phyloP scores from a whole-genome alignment of 1,139 yeast species.

The Meyerozyma guilliermondii region DNA sequence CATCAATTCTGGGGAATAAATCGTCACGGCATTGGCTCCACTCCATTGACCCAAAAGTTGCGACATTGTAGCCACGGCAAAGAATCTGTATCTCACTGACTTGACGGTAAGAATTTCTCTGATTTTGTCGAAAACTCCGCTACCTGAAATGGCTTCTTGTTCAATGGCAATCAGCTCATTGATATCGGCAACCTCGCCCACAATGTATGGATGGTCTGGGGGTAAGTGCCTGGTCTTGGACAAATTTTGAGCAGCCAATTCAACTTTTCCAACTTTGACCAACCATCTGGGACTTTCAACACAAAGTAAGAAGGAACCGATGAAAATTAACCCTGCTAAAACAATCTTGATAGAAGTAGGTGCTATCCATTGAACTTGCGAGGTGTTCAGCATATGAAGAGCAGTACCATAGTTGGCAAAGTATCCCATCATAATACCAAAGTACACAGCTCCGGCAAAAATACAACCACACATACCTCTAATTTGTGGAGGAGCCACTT shows the following conservation, averaged over 20 bases:
- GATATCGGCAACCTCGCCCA: slow-evolving; percentile 49
- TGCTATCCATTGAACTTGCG: slow-evolving; percentile 29
- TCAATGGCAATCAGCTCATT: slow-evolving; percentile 42
- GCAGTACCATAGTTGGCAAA: slow-evolving; percentile 43
- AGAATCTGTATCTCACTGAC: slow-evolving; percentile 42
- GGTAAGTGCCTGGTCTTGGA: slow-evolving; percentile 46
- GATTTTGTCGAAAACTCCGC: slow-evolving; percentile 20
- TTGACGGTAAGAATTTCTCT: slow-evolving; percentile 30
- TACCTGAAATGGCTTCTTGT: slow-evolving; percentile 25
- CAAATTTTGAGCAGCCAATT: slow-evolving; percentile 31
- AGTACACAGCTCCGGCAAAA: slow-evolving; percentile 52
- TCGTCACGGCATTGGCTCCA: slow-evolving; percentile 61
- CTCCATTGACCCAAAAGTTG: slow-evolving; percentile 59
- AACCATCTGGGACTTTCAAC: slow-evolving; percentile 46
- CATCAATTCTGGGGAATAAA: slow-evolving; percentile 54
- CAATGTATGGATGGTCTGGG: slow-evolving; percentile 44
- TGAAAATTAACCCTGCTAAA: slow-evolving; percentile 37
- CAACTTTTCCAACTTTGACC: slow-evolving; percentile 30
- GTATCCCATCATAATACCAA: slow-evolving; percentile 50
- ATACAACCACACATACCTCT: slow-evolving; percentile 49
- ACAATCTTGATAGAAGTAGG: slow-evolving; percentile 31
- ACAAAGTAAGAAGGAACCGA: slow-evolving; percentile 31
- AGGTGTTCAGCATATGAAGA: slow-evolving; percentile 24
- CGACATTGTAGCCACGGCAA: slow-evolving; percentile 35
- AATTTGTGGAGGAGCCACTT: slow-evolving; percentile 48